A percentile compares a stretch with the other conserved stretches of the same genome.
phyloP scores from a whole-genome alignment of 805 yeast species.

The Candida xyloterini region DNA sequence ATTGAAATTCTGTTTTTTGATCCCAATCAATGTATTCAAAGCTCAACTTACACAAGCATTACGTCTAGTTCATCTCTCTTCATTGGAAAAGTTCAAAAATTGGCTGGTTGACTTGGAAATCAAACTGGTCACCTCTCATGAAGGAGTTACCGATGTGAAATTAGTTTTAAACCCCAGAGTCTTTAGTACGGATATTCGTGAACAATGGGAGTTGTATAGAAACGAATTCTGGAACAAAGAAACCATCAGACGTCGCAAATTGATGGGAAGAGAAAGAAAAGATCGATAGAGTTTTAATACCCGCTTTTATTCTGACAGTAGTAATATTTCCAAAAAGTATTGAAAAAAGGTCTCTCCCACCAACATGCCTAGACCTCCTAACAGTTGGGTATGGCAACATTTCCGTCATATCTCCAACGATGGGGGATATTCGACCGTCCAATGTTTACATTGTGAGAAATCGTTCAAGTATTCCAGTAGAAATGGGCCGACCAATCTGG shows the following conservation, averaged over 20 bases:
- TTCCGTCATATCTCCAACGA: slow-evolving; percentile 28
- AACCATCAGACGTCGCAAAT: slow-evolving; percentile 56
- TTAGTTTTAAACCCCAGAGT: slow-evolving; percentile 76
- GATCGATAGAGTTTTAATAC: slow-evolving; percentile 4
- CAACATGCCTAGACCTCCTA: slow-evolving; percentile 35
- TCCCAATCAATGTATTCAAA: slow-evolving; percentile 17
- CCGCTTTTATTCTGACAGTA: background rate
- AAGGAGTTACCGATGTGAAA: slow-evolving; percentile 80
- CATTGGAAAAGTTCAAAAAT: slow-evolving; percentile 15
- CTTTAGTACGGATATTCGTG: slow-evolving; percentile 78
- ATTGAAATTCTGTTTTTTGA: slow-evolving; percentile 15
- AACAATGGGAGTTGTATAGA: slow-evolving; percentile 92
- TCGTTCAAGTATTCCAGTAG: slow-evolving; percentile 31
- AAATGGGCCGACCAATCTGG: slow-evolving; percentile 36
- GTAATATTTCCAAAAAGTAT: background rate
- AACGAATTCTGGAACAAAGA: slow-evolving; percentile 92
- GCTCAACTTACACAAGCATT: slow-evolving; percentile 8
- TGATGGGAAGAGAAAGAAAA: slow-evolving; percentile 20
- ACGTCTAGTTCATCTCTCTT: slow-evolving; percentile 7
- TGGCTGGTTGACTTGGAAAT: slow-evolving; percentile 27
- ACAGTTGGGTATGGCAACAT: slow-evolving; percentile 37
- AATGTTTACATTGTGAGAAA: slow-evolving; percentile 30
- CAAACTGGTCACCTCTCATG: slow-evolving; percentile 37
- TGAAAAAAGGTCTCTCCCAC: background rate
- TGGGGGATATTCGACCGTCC: slow-evolving; percentile 24